Evolutionary conservation across 495 filamentous ascomycete genomes (phyloP), one percentile per base, ranked within the genome.

Genomic region (Neurospora tetrasperma): DNA sequence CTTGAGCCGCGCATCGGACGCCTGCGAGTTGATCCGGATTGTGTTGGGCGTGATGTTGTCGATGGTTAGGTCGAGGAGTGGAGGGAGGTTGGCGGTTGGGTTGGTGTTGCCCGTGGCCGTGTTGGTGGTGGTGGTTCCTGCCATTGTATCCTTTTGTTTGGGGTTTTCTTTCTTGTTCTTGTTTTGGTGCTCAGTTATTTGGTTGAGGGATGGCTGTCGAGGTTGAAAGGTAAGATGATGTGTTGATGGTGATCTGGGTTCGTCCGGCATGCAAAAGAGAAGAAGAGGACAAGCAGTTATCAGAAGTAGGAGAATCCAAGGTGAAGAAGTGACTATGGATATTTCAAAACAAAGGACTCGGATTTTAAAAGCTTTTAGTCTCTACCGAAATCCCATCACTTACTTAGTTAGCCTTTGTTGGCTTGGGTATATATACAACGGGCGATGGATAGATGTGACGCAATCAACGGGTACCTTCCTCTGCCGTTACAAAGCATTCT

Each of bases 21-120:
- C 86, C 77, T 91, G 90, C 18, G 91, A 91, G 83, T 94, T 95
- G 79, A 93, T 92, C 27, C 84, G 84, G 77, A 89, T 86, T 31
- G 89, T 89, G 78, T 94, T 94, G 42, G 89, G 86, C 73, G 93
- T 95, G 84, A 96, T 94, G 81, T 94, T 94, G 76, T 94, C 92
- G 75, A 89, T 88, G 14, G 90, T 94, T 42, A 94, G 84, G 82
- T 94, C 87, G 77, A 90, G 91, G 82, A 93, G 79, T 14, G 75
- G 69, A 16, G 84, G 84, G 39, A 75, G 78, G 10, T 73, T 72
- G 71, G 38, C 71, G 23, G 23, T 75, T 44, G 40, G 75, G 71
- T 31, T 69, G 70, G 38, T 71, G 69, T 23, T 46, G 42, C 42
- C 42, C 42, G 42, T 18, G 16, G 16, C 66, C 11, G 42, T 41